Percentiles rank a stretch among this genome's conserved stretches.
Evolutionary conservation across 1,284 basidiomycete genomes (phyloP).

Genomic region (Neolentinus lepideus): DNA sequence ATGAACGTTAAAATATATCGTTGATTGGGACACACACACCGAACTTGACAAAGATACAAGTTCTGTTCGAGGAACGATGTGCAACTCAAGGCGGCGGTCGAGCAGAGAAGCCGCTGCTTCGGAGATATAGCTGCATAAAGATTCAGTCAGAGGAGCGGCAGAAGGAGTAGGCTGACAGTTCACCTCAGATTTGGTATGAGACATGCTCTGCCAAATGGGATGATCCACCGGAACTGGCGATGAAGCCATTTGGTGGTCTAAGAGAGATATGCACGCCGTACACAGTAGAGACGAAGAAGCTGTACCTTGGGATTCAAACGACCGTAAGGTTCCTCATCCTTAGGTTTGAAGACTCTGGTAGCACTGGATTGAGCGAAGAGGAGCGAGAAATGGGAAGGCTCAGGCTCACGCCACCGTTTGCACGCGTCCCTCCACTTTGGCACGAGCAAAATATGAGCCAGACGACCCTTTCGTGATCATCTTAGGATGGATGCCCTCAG

Average conservation of each 20-base stretch:
- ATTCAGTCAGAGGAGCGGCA: neutral
- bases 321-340: constrained; percentile 85
- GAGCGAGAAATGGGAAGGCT: neutral
- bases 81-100: constrained; percentile 65
- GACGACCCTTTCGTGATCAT: constrained; percentile 85
- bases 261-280: constrained; percentile 4
- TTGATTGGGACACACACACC: constrained; percentile 30
- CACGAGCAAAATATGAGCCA: constrained; percentile 82
- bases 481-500: constrained; percentile 77
- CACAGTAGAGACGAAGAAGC: neutral
- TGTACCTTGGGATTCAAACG: constrained; percentile 73
- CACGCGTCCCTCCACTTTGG: constrained; percentile 60
- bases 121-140: constrained; percentile 45
- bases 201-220: constrained; percentile 80
- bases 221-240: constrained; percentile 77
- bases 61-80: constrained; percentile 84
- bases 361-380: constrained; percentile 4
- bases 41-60: constrained; percentile 78
- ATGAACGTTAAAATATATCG: constrained; percentile 7
- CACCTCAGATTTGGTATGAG: constrained; percentile 83
- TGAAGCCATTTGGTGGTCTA: constrained; percentile 90
- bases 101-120: constrained; percentile 85
- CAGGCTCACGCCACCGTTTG: constrained; percentile 70
- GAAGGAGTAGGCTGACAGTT: constrained; percentile 5
- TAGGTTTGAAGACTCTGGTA: constrained; percentile 79